A percentile compares a stretch with the other conserved stretches of the same genome.
Conservation (phyloP, 163 green algal species). For the Chlorella variabilis region DNA sequence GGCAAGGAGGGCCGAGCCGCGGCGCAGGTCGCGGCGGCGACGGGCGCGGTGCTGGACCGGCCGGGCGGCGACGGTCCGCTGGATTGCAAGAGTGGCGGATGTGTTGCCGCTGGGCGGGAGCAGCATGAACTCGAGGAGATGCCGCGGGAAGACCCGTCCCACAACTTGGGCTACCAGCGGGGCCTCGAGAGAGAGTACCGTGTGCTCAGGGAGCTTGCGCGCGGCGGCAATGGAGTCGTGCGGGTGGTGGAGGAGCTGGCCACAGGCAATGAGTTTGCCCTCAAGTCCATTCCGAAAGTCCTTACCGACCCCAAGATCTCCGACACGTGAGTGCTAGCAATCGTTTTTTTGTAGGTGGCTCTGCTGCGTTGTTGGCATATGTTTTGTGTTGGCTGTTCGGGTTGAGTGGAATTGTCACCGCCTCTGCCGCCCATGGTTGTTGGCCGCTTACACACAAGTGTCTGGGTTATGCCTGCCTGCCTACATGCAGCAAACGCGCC, state of each 20-base stretch:
- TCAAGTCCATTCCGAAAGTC: slow-evolving; percentile 90
- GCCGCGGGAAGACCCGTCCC: background rate
- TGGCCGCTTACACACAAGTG: no score
- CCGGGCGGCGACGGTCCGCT: background rate
- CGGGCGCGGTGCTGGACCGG: slow-evolving; percentile 6
- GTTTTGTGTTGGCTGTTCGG: no score
- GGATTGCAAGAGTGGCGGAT: background rate
- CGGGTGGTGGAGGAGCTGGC: slow-evolving; percentile 33
- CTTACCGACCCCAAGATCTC: slow-evolving; percentile 67
- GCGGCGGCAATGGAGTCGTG: slow-evolving; percentile 53
- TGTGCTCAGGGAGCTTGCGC: slow-evolving; percentile 42
- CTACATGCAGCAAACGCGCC: slow-evolving; percentile 60
- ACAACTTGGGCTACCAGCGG: slow-evolving; percentile 44
- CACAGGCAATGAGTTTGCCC: slow-evolving; percentile 78
- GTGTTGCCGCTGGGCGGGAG: background rate
- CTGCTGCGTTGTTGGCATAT: no score
- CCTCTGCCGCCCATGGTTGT: no score
- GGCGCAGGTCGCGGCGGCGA: background rate
- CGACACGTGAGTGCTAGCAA: slow-evolving; percentile 44
- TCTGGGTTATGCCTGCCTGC: no score
- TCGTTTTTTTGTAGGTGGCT: no score
- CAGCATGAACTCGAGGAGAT: background rate
- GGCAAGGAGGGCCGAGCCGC: background rate
- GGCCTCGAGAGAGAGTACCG: slow-evolving; percentile 26
- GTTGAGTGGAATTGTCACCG: no score